Conservation (phyloP, 2,329 filamentous ascomycete species). For the Grosmannia huntii region DNA sequence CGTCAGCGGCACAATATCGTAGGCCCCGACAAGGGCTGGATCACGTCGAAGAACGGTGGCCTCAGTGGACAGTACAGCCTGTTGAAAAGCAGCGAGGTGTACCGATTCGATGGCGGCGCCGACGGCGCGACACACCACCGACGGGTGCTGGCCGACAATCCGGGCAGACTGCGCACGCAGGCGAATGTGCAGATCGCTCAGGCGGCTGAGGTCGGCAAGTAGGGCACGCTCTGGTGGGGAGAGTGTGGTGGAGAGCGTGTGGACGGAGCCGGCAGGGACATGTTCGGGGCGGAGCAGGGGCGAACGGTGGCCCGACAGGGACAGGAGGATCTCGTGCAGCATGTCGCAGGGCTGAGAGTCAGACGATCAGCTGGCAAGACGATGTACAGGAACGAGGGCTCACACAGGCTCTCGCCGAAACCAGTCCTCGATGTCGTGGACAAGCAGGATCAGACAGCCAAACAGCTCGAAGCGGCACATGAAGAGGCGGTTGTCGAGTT, state of each 20-base stretch:
- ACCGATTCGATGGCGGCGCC: constrained; percentile 62
- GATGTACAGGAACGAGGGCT: not conserved
- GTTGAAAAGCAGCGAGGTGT: constrained; percentile 71
- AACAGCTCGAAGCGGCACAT: constrained; percentile 13
- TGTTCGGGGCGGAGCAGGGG: constrained; percentile 57
- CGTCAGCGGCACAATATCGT: constrained; percentile 85
- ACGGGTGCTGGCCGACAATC: constrained; percentile 60
- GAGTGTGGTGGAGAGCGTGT: constrained; percentile 32
- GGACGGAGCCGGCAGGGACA: constrained; percentile 24
- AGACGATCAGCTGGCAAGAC: no score
- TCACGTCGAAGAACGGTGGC: constrained; percentile 63
- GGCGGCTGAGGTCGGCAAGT: constrained; percentile 59
- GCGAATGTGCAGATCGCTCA: constrained; percentile 66
- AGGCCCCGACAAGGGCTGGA: constrained; percentile 71
- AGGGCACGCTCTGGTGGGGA: constrained; percentile 76
- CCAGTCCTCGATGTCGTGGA: constrained; percentile 7
- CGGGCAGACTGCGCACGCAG: constrained; percentile 53
- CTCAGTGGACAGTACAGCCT: constrained; percentile 76
- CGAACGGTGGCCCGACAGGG: constrained; percentile 86
- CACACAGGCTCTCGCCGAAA: not conserved
- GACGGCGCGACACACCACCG: constrained; percentile 76
- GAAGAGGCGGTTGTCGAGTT: not conserved
- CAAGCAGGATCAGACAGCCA: constrained; percentile 11
- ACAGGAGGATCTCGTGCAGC: constrained; percentile 97
- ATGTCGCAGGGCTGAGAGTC: constrained; percentile 32